Percentiles rank a stretch among this genome's conserved stretches.
Conservation (phyloP, 306 rosid genomes). For the Aeschynomene evenia region DNA sequence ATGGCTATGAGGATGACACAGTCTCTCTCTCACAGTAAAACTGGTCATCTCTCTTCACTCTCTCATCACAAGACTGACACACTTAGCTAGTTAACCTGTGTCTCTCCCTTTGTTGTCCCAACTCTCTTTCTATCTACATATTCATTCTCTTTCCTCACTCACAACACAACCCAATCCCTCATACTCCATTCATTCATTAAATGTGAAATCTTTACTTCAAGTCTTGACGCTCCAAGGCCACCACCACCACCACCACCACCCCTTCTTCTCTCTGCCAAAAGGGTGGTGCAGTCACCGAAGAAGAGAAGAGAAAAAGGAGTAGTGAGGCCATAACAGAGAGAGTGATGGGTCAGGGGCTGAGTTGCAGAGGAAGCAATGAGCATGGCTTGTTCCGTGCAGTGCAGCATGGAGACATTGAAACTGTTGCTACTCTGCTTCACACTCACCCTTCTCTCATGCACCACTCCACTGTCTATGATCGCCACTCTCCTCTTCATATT, state of each 20-base stretch:
- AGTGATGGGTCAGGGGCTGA: slow-evolving; percentile 90
- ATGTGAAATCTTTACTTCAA: slow-evolving; percentile 39
- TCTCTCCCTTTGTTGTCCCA: slow-evolving; percentile 7
- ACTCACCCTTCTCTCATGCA: slow-evolving; percentile 54
- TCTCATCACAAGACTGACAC: slow-evolving; percentile 42
- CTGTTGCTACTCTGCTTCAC: slow-evolving; percentile 48
- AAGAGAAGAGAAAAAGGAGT: neutral
- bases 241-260: no score
- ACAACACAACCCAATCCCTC: neutral
- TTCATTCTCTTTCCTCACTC: neutral
- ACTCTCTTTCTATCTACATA: slow-evolving; percentile 6
- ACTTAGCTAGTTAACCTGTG: slow-evolving; percentile 49
- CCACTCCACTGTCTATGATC: slow-evolving; percentile 75
- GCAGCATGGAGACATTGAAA: slow-evolving; percentile 61
- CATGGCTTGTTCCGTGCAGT: slow-evolving; percentile 81
- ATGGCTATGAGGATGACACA: slow-evolving; percentile 32
- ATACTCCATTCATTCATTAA: slow-evolving; percentile 26
- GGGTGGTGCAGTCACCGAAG: slow-evolving; percentile 48
- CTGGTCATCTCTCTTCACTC: neutral
- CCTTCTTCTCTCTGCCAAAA: slow-evolving; percentile 27
- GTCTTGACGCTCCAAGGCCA: no score
- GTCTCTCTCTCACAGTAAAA: slow-evolving; percentile 32
- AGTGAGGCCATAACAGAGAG: neutral
- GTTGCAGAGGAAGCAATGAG: slow-evolving; percentile 72
- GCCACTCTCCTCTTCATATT: slow-evolving; percentile 81